Conservation (phyloP, 148 eudicot genomes). For the Vaccinium corymbosum region DNA sequence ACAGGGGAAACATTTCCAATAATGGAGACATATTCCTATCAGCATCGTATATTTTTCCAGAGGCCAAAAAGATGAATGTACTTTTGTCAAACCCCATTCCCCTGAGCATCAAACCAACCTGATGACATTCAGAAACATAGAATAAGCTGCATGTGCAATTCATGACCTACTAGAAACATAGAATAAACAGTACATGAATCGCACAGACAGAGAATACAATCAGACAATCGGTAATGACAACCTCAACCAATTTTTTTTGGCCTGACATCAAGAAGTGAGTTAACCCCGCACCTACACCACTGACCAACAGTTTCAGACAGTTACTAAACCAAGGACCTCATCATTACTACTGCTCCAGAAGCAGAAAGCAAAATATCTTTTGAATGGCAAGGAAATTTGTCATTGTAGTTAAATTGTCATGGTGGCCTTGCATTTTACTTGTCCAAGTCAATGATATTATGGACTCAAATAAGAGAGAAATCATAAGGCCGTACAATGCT, state of each 20-base stretch:
- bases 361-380: background rate
- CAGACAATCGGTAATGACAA: background rate
- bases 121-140: constrained; percentile 18
- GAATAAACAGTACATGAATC: background rate
- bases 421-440: background rate
- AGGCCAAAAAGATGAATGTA: constrained; percentile 85
- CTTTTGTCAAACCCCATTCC: constrained; percentile 93
- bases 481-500: background rate
- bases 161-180: constrained; percentile 2
- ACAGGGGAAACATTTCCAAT: constrained; percentile 90
- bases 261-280: background rate
- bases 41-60: constrained; percentile 90
- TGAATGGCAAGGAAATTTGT: background rate
- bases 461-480: background rate
- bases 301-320: background rate
- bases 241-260: constrained; percentile 9
- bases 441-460: background rate
- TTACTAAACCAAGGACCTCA: background rate
- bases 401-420: background rate
- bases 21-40: constrained; percentile 90
- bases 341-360: background rate
- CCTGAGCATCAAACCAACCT: constrained; percentile 98
- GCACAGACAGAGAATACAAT: background rate
- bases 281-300: background rate
- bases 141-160: background rate